Evolutionary conservation across 371 early-diverging fungal genomes (phyloP).

Genomic region (Lichtheimia ramosa): DNA sequence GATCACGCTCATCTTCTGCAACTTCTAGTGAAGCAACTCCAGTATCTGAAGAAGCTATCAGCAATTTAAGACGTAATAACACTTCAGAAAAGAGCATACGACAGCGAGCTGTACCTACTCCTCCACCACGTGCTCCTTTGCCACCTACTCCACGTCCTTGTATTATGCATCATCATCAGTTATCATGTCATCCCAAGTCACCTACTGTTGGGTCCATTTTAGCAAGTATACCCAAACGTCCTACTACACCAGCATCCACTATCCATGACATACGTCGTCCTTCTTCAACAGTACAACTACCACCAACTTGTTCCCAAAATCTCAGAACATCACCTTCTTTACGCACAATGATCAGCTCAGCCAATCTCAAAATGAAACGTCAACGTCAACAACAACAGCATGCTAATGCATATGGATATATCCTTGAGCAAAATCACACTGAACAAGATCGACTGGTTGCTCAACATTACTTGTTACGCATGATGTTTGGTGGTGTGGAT

Average conservation of each 20-base stretch:
- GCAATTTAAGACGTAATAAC: conserved; percentile 4
- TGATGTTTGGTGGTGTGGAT: conserved; percentile 22
- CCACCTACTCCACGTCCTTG: conserved; percentile 6
- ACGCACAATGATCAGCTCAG: neutral
- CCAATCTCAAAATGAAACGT: conserved; percentile 2
- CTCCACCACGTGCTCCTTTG: conserved; percentile 8
- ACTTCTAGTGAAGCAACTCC: conserved; percentile 11
- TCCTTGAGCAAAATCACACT: conserved; percentile 5
- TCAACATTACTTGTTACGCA: conserved; percentile 39
- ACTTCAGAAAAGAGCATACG: conserved; percentile 6
- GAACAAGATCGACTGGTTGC: conserved; percentile 39
- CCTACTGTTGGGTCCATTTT: conserved; percentile 11
- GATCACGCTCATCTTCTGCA: conserved; percentile 12
- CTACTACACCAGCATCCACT: neutral
- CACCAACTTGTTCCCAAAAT: neutral
- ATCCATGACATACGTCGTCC: neutral
- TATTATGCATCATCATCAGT: neutral
- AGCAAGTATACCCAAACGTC: conserved; percentile 3
- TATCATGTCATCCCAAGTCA: no score
- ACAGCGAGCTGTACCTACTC: neutral
- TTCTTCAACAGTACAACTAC: conserved; percentile 1
- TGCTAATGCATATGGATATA: conserved; percentile 5
- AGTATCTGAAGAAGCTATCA: neutral
- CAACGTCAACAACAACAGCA: neutral
- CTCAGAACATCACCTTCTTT: neutral